phyloP scores from a whole-genome alignment of 1,139 yeast genomes.

The Maudiozyma humilis region DNA sequence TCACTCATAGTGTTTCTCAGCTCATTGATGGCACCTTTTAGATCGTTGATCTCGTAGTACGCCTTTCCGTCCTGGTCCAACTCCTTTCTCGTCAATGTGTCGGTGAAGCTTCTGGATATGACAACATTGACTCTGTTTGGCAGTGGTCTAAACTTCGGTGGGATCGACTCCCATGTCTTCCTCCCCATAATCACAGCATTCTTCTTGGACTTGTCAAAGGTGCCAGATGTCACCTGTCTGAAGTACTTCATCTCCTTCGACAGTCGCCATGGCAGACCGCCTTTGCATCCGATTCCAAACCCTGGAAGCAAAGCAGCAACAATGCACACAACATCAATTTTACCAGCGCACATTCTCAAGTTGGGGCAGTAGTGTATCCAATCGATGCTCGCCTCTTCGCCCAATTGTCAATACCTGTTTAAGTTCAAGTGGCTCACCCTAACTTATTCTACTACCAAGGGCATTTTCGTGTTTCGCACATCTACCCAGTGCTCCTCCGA shows the following conservation, averaged over 20 bases:
- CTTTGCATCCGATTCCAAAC: slow-evolving; percentile 77
- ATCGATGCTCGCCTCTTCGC: no score
- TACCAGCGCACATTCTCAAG: slow-evolving; percentile 5
- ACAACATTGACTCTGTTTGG: slow-evolving; percentile 69
- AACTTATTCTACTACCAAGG: no score
- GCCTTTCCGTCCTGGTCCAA: slow-evolving; percentile 12
- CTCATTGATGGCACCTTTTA: slow-evolving; percentile 17
- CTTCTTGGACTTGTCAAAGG: slow-evolving; percentile 30
- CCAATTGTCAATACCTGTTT: no score
- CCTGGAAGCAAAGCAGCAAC: slow-evolving; percentile 81
- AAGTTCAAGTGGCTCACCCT: no score
- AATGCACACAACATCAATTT: slow-evolving; percentile 45
- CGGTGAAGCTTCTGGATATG: slow-evolving; percentile 44
- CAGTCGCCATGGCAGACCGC: slow-evolving; percentile 82
- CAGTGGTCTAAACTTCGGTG: slow-evolving; percentile 73
- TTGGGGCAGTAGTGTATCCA: background rate
- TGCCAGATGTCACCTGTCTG: slow-evolving; percentile 54
- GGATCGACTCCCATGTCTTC: slow-evolving; percentile 93
- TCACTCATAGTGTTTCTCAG: slow-evolving; percentile 15
- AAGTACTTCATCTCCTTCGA: slow-evolving; percentile 81
- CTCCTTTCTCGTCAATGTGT: slow-evolving; percentile 16
- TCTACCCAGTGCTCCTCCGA: background rate
- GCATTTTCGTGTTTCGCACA: background rate
- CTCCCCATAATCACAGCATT: slow-evolving; percentile 96
- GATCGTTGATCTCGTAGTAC: slow-evolving; percentile 17